phyloP scores from a whole-genome alignment of 164 flowering plant genomes.

The Aristolochia fimbriata region DNA sequence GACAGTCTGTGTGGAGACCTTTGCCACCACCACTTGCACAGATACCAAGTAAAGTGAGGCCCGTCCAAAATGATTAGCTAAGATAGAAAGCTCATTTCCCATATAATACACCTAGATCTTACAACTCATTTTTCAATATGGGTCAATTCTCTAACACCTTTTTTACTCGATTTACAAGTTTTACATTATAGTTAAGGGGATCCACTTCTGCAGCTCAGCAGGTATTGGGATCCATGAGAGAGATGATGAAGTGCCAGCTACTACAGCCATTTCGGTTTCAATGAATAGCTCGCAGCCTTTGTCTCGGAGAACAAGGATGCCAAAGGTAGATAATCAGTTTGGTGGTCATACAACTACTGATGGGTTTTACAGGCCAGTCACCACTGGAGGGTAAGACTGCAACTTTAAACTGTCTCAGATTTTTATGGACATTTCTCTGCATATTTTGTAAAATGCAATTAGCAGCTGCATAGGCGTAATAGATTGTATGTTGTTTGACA shows the following conservation, averaged over 20 bases:
- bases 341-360: conserved; percentile 37
- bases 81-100: no score
- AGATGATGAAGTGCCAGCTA: conserved; percentile 74
- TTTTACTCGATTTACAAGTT: background rate
- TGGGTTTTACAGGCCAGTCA: conserved; percentile 44
- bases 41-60: no score
- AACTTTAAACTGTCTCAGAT: background rate
- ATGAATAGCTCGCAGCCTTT: conserved; percentile 51
- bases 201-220: conserved; percentile 52
- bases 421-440: background rate
- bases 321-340: conserved; percentile 55
- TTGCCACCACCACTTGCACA: no score
- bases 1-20: no score
- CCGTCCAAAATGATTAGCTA: no score
- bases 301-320: conserved; percentile 76
- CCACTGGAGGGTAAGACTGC: conserved; percentile 62
- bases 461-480: no score
- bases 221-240: conserved; percentile 45
- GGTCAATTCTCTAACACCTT: no score
- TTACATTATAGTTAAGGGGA: conserved; percentile 1
- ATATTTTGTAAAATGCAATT: no score
- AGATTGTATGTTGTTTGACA: no score
- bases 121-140: no score
- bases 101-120: no score
- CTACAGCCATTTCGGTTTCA: conserved; percentile 44